Evolutionary conservation across 495 filamentous ascomycete genomes (phyloP), one percentile per base, ranked within the genome.

Genomic region (Podospora conica): DNA sequence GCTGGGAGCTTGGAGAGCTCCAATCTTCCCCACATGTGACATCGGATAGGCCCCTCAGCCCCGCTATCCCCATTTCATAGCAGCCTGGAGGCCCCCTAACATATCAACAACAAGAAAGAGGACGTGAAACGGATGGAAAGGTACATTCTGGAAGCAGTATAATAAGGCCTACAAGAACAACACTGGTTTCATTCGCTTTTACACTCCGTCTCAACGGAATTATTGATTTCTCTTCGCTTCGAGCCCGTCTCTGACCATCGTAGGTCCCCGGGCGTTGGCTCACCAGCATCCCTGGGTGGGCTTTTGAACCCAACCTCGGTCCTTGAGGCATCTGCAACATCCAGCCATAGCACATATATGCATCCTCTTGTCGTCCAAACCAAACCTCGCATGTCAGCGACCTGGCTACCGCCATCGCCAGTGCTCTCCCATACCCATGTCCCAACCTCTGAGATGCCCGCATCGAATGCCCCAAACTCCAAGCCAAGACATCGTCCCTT

Each of bases 361-460:
- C 40, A 7, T 2, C 18, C 5, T 48, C 18, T 48, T 8, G 40
- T 48, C 18, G 40, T 33, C 40, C 40, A 48, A 40, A 48, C 40
- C 40, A n/a, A 18, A n/a, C 9, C 18, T 48, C 40, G 15, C 15
- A n/a, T 6, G 15, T 48, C 40, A n/a, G 15, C 40, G 18, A n/a
- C 40, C 15, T 40, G 40, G 15, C 11, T 48, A 48, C 18, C 40
- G 40, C 40, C 15, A 18, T n/a, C 18, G 33, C 40, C 15, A 18
- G 33, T 7, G 0, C 3, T 48, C 40, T n/a, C 58, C 25, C 58
- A 60, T 57, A 25, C 40, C 33, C 31, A 40, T 53, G 15, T 21
- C 58, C 58, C 25, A 60, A 20, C 18, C 25, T 27, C 27, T 25
- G 29, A 33, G 64, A 65, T 62, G 64, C 63, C 33, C 60, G 40